Evolutionary conservation across 176 grass and related monocot genomes (phyloP), one percentile per base, ranked within the genome.

Genomic region (Oryza officinalis): DNA sequence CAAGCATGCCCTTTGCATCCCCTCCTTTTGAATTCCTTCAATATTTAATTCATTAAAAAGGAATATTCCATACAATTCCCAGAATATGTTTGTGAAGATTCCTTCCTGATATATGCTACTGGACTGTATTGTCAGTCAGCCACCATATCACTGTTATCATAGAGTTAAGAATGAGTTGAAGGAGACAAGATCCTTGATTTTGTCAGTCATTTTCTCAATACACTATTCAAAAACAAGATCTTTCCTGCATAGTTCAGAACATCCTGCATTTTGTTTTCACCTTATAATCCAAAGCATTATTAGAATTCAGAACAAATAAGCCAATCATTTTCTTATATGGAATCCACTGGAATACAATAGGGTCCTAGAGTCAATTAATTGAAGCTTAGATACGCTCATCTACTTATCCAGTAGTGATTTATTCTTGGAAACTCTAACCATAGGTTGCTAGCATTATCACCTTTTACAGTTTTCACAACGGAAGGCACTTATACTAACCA

Each of bases 41-140:
- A 33, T 32, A 54, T 60, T 81, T 57, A 27, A 17, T 65, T 18
- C 57, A 81, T 89, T 14, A 26, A 70, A 65, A 77, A 82, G 30
- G 7, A 73, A 67, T 18, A 2, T 79, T 73, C 69, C 68, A 63
- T 59, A 8, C 7, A 10, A 23, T 59, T 59, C 6, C 20, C 54
- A 59, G 54, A n/a, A 59, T 59, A n/a, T 59, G 54, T 59, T 59
- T 59, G n/a, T 59, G 3, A 67, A 67, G n/a, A 2, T 79, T 67
- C 76, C 60, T 68, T 68, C 44, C 52, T 31, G 54, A 66, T 8
- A 13, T 49, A 63, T 65, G 70, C 64, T 74, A 28, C 47, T 13
- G 8, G 74, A 37, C 31, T 63, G 18, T 64, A 45, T 15, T 47
- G 2, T 44, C 50, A 72, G 27, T 22, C 27, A 63, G 2, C 7